Base-by-base conservation (phyloP, 2,329 filamentous ascomycete genomes). In the Trichophyton schoenleinii region DNA sequence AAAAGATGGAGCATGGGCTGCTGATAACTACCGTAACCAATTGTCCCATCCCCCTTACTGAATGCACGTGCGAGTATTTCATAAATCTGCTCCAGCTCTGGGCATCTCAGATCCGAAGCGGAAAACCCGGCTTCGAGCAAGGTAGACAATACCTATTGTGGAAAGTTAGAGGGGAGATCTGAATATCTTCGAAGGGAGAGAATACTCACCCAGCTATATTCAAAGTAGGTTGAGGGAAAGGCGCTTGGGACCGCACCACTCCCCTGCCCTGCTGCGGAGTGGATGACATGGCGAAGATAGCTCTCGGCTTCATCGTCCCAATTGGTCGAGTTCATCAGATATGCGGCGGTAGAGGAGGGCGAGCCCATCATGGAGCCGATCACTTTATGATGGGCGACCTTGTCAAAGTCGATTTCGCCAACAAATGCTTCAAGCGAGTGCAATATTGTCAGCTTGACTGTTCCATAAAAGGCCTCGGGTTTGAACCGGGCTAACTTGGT, bases 401-500 rank as follows among this genome's bases (percentile, higher is more conserved):
- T 68, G 57, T 73, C 66, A 61, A 77, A 77, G 44, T 76, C 70
- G 20, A 73, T 63, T 42, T 63, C 68, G 8, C 73, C 71, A 20
- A 72, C 68, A 55, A 76, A 74, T 0, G 72, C 73, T 58, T 77
- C 75, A 0, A 77, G 64, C 0, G 74, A 76, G 61, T 77, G 73
- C 3, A 74, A 61, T 0, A 68, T 58, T 0, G 74, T 72, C 7
- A 66, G 68, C 44, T 69, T 67, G 31, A 64, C 44, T n/a, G 64
- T 62, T 1, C 64, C 64, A 49, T 71, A 71, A 3, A 74, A 63
- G n/a, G 67, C 64, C 36, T 69, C 68, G 1, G 68, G 65, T 13
- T 58, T 60, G 52, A 74, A 70, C 20, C 64, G 65, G 9, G 67
- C 64, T 60, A 72, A 42, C 60, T 73, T 74, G 7, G 65, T 6